Evolutionary conservation across 2,329 filamentous ascomycete genomes (phyloP).

Genomic region (Pseudogymnoascus sp.): DNA sequence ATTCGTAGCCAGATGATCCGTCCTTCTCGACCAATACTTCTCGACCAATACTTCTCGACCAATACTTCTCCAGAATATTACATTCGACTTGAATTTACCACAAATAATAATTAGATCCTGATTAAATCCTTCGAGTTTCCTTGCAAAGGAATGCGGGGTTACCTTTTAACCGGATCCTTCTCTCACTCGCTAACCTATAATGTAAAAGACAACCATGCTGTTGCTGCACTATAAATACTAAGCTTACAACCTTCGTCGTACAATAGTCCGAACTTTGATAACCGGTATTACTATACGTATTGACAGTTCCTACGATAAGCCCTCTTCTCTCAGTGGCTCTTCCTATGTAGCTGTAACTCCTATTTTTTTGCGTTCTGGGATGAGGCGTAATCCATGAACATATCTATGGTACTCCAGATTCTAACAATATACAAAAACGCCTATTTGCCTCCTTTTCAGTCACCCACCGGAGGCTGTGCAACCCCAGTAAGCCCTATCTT

Average conservation of each 20-base stretch:
- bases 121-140: not conserved
- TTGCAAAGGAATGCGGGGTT: not conserved
- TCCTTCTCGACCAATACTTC: not conserved
- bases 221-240: not conserved
- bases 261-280: not conserved
- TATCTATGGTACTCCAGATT: not conserved
- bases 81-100: not conserved
- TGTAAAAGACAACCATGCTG: no score
- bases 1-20: not conserved
- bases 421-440: not conserved
- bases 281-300: not conserved
- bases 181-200: not conserved
- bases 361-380: not conserved
- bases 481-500: not conserved
- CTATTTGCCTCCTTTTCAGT: not conserved
- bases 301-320: not conserved
- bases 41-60: not conserved
- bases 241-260: not conserved
- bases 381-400: not conserved
- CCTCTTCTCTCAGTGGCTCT: not conserved
- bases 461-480: not conserved
- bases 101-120: not conserved
- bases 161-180: not conserved
- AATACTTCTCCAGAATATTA: not conserved
- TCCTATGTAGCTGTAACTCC: not conserved